Percentiles rank a stretch among this genome's conserved stretches.
These are phyloP conservation scores for Gossypium longicalyx DNA, from an alignment of 345 rosid genomes.

Conservation along the genomic window DNA sequence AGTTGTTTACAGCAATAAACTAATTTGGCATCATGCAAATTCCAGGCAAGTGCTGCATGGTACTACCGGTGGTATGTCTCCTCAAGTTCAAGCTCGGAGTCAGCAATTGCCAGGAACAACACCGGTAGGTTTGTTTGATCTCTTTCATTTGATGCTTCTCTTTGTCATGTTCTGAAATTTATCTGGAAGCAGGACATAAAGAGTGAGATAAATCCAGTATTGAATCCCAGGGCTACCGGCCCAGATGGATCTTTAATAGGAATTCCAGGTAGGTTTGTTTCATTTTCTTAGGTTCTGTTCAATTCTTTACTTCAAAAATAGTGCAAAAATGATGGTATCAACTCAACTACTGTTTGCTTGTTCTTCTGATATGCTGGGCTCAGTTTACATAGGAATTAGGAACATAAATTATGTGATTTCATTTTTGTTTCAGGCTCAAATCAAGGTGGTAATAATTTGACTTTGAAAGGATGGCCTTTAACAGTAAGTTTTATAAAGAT, in stretches of 20 bases:
- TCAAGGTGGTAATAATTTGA: conserved; percentile 81
- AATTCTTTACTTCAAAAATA: conserved; percentile 6
- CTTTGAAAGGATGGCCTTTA: conserved; percentile 95
- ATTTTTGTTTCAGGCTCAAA: conserved; percentile 63
- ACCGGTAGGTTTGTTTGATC: conserved; percentile 40
- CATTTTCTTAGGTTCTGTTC: conserved; percentile 2
- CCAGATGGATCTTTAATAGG: conserved; percentile 91
- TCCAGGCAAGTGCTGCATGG: conserved; percentile 95
- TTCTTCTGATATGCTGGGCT: background rate
- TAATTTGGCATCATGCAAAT: conserved; percentile 14
- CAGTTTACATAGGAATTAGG: background rate
- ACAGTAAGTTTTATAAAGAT: conserved; percentile 48
- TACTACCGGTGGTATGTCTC: conserved; percentile 74
- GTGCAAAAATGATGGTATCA: conserved; percentile 4
- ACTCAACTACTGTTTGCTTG: background rate
- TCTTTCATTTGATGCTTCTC: background rate
- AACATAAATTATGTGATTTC: background rate
- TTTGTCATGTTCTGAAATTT: conserved; percentile 24
- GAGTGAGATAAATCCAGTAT: conserved; percentile 77
- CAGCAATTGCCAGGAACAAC: conserved; percentile 80
- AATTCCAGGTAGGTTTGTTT: conserved; percentile 62
- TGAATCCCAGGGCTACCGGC: conserved; percentile 79
- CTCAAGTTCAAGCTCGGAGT: conserved; percentile 81
- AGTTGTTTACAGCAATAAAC: background rate
- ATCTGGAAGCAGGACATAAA: conserved; percentile 75